phyloP scores from a whole-genome alignment of 2,329 filamentous ascomycete genomes.

The Basipetospora chlamydospora region DNA sequence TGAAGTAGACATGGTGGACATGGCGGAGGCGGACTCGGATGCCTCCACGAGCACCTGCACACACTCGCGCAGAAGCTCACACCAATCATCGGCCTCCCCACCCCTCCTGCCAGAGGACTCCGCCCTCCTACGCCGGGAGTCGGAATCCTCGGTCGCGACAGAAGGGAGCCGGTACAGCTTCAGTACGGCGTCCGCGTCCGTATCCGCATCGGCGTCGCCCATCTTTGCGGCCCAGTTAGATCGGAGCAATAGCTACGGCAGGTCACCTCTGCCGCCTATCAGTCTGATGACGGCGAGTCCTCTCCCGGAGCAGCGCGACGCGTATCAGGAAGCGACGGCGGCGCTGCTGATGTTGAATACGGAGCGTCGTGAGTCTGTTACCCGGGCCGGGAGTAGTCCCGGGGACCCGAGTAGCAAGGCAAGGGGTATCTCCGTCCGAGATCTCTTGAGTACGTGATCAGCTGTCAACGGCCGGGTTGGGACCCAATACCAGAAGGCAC shows the following conservation, averaged over 20 bases:
- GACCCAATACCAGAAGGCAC: too few relatives aligned
- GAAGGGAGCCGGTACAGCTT: constrained; percentile 37
- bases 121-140: constrained; percentile 30
- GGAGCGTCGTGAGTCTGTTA: constrained; percentile 44
- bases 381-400: constrained; percentile 32
- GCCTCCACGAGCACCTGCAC: constrained; percentile 31
- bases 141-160: constrained; percentile 38
- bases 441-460: constrained; percentile 35
- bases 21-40: constrained; percentile 36
- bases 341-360: constrained; percentile 78
- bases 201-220: constrained; percentile 39
- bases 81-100: constrained; percentile 37
- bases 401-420: constrained; percentile 22
- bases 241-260: constrained; percentile 25
- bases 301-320: constrained; percentile 35
- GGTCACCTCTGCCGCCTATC: constrained; percentile 20
- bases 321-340: constrained; percentile 68
- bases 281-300: constrained; percentile 45
- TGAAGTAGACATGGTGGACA: constrained; percentile 38
- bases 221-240: constrained; percentile 42
- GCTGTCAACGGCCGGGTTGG: constrained; percentile 2
- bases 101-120: constrained; percentile 32
- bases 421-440: constrained; percentile 38
- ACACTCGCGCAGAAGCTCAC: constrained; percentile 14
- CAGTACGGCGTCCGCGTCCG: too few relatives aligned